A percentile compares a stretch with the other conserved stretches of the same genome.
Conservation (phyloP, 1,284 basidiomycete species). For the Grifola frondosa region DNA sequence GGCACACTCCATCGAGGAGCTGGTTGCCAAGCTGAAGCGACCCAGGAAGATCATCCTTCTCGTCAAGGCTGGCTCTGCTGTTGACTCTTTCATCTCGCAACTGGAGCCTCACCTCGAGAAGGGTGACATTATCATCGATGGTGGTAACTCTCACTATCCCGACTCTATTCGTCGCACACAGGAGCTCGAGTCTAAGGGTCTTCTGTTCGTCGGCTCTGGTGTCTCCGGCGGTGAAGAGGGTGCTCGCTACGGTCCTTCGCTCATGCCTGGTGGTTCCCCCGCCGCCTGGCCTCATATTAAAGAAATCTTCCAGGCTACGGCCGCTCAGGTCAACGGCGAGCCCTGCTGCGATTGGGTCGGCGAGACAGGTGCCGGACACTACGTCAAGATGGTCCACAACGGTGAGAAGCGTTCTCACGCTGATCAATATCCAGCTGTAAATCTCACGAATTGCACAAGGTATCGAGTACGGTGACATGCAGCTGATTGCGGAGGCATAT, state of each 20-base stretch:
- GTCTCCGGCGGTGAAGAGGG: slow-evolving; percentile 99
- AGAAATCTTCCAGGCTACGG: slow-evolving; percentile 97
- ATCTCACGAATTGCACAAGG: slow-evolving; percentile 44
- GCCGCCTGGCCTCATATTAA: slow-evolving; percentile 97
- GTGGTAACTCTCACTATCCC: slow-evolving; percentile 99
- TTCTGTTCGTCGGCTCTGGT: slow-evolving; percentile 98
- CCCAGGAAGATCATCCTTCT: slow-evolving; percentile 94
- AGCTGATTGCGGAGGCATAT: slow-evolving; percentile 97
- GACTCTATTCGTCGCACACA: slow-evolving; percentile 94
- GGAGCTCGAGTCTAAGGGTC: slow-evolving; percentile 92
- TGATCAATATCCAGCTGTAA: slow-evolving; percentile 7
- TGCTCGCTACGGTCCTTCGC: slow-evolving; percentile 94
- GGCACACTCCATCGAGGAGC: slow-evolving; percentile 93
- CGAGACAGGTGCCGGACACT: slow-evolving; percentile 90
- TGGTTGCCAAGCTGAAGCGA: slow-evolving; percentile 74
- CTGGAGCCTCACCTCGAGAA: slow-evolving; percentile 70
- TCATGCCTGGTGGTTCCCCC: slow-evolving; percentile 97
- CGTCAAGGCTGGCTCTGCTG: slow-evolving; percentile 85
- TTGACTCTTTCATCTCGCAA: slow-evolving; percentile 76
- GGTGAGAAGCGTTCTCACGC: slow-evolving; percentile 49
- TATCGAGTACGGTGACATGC: slow-evolving; percentile 99
- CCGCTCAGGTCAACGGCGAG: slow-evolving; percentile 93
- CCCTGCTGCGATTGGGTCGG: slow-evolving; percentile 99
- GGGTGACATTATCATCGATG: slow-evolving; percentile 97
- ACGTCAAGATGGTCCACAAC: slow-evolving; percentile 99